Evolutionary conservation across 2,329 filamentous ascomycete genomes (phyloP), one percentile per base, ranked within the genome.

Genomic region (Zopfia rhizophila): DNA sequence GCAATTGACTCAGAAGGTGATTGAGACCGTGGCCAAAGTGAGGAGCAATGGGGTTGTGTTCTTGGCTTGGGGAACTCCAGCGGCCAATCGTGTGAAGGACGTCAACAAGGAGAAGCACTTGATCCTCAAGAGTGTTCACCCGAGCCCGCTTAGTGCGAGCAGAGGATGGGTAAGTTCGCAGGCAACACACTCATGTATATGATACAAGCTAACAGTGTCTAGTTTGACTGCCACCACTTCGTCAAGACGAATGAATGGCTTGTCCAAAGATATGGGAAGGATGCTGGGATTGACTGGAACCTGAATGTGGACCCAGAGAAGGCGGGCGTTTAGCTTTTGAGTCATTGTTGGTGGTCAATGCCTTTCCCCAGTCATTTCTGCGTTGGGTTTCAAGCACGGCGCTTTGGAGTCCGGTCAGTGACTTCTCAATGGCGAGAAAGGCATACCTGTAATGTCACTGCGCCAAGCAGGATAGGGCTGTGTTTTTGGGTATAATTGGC

Each of bases 1-100:
- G 74, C 80, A 81, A 31, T 90, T 99, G 68, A 99, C 93, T 14
- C 92, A 97, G 68, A 89, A 86, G 55, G 88, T 94, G 29, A 95
- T 99, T 53, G 91, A 97, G 56, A 82, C 89, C 0, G 90, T 97
- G 2, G 89, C 89, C 1, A 84, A 87, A 65, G 86, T 88, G 58
- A 82, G 91, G 31, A 86, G 83, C 0, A 79, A 81, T 19, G 94
- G 94, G 2, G 93, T 99, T 1, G 94, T 97, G 4, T 99, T 97
- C 68, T 77, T 99, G 72, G 93, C 93, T 1, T 99, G 94, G 94
- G 94, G 94, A 12, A 85, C 79, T 5, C 90, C 91, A 1, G 94
- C 94, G 0, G 88, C 86, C 44, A 89, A 90, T 75, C 79, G 92
- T 44, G 90, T 95, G 16, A 75, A 81, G 29, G 88, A 85, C 58